Conservation (phyloP, 78 protist species). For the Polysphondylium violaceum region DNA sequence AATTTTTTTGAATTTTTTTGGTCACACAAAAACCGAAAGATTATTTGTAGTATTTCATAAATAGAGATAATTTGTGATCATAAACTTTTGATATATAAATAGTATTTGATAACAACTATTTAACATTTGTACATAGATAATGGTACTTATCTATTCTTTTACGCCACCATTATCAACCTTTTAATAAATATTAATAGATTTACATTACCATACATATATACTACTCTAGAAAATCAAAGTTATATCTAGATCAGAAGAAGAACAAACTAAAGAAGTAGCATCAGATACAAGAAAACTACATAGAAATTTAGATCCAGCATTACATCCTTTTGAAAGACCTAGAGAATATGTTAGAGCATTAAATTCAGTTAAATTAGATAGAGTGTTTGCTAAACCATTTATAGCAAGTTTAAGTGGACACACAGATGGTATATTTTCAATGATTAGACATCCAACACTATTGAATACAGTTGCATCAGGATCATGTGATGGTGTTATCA, state of each 20-base stretch:
- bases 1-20: too few relatives aligned
- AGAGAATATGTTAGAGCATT: slow-evolving; percentile 95
- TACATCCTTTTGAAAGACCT: slow-evolving; percentile 95
- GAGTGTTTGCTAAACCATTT: slow-evolving; percentile 96
- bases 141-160: too few relatives aligned
- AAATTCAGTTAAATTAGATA: slow-evolving; percentile 93
- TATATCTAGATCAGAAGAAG: slow-evolving; percentile 82
- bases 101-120: too few relatives aligned
- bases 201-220: too few relatives aligned
- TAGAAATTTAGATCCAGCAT: slow-evolving; percentile 89
- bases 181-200: too few relatives aligned
- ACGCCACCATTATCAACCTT: too few relatives aligned
- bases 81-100: too few relatives aligned
- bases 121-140: too few relatives aligned
- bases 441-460: slow-evolving; percentile 54
- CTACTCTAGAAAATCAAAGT: slow-evolving; percentile 86
- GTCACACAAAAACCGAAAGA: too few relatives aligned
- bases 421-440: slow-evolving; percentile 73
- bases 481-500: slow-evolving; percentile 55
- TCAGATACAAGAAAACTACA: slow-evolving; percentile 75
- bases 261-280: slow-evolving; percentile 49
- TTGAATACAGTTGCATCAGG: slow-evolving; percentile 71
- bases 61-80: too few relatives aligned
- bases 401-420: slow-evolving; percentile 82
- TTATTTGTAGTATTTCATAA: too few relatives aligned